These are phyloP conservation scores for Sugiyamaella neomexicana DNA, from an alignment of 1,139 yeast genomes.

Conservation along the genomic window DNA sequence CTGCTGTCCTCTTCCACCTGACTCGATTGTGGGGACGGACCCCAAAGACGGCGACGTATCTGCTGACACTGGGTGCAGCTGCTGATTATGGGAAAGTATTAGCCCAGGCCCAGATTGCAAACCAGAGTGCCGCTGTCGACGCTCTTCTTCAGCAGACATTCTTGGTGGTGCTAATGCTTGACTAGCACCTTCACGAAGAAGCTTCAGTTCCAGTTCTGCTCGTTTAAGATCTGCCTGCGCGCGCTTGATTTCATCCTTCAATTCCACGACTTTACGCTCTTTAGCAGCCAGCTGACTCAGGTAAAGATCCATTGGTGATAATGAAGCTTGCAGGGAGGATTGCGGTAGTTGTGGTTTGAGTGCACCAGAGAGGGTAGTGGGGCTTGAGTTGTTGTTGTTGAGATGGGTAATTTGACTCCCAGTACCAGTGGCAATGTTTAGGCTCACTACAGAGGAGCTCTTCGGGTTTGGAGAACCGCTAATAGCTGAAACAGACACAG, in stretches of 20 bases:
- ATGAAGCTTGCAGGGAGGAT: not conserved
- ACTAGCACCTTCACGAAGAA: conserved; percentile 32
- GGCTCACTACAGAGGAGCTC: not conserved
- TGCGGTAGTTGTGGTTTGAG: not conserved
- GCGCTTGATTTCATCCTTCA: conserved; percentile 38
- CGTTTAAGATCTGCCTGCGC: conserved; percentile 34
- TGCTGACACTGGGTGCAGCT: not conserved
- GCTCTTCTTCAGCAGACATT: conserved; percentile 5
- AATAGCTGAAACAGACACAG: not conserved
- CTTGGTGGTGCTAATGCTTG: conserved; percentile 23
- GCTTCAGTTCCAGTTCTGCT: conserved; percentile 36
- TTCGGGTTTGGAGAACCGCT: not conserved
- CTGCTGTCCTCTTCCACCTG: not conserved
- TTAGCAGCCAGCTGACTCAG: conserved; percentile 41
- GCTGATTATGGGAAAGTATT: conserved; percentile 1
- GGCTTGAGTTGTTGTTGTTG: not conserved
- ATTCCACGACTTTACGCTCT: conserved; percentile 41
- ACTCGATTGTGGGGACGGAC: not conserved
- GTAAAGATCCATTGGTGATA: conserved; percentile 24
- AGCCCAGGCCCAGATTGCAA: not conserved
- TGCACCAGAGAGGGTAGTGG: not conserved
- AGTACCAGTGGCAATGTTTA: not conserved
- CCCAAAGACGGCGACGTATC: not conserved
- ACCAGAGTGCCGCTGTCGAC: not conserved
- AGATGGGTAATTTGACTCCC: conserved; percentile 2